Conservation (phyloP, 2,329 filamentous ascomycete species). For the Apiospora hydei region DNA sequence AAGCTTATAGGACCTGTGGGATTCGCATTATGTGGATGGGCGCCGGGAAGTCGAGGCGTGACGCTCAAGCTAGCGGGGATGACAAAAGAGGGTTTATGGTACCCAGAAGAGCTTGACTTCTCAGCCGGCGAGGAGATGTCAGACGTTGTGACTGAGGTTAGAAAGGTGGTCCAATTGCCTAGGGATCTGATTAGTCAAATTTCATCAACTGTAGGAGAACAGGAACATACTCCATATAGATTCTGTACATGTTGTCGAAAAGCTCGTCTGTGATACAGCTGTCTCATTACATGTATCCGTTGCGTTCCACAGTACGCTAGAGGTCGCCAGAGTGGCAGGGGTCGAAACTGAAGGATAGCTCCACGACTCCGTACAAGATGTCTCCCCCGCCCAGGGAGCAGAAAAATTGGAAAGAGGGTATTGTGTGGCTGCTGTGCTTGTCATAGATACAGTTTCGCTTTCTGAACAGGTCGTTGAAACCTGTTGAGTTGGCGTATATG, state of each 20-base stretch:
- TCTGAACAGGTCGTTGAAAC: neutral
- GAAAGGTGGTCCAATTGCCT: slow-evolving; percentile 24
- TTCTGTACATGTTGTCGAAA: slow-evolving; percentile 19
- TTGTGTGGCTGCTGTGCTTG: neutral
- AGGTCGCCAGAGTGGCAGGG: neutral
- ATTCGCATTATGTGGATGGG: slow-evolving; percentile 17
- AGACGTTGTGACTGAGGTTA: slow-evolving; percentile 1
- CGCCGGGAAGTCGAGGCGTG: slow-evolving; percentile 9
- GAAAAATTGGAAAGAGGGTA: slow-evolving; percentile 21
- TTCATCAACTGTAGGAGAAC: too few species aligned
- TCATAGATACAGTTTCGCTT: neutral
- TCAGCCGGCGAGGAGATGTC: neutral
- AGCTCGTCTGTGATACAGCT: neutral
- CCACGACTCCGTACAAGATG: slow-evolving; percentile 22
- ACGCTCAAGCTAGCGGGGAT: slow-evolving; percentile 6
- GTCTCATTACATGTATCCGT: slow-evolving; percentile 15
- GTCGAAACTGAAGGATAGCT: slow-evolving; percentile 6
- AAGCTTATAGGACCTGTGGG: neutral
- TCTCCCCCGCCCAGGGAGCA: neutral
- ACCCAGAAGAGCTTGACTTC: slow-evolving; percentile 12
- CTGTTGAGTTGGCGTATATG: neutral
- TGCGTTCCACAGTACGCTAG: neutral
- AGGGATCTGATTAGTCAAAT: neutral
- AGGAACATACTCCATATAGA: slow-evolving; percentile 18
- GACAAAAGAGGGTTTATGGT: neutral